Percentiles rank a stretch among this genome's conserved stretches.
Conservation (phyloP, 2,329 filamentous ascomycete species). For the Fusarium sarcochroum region DNA sequence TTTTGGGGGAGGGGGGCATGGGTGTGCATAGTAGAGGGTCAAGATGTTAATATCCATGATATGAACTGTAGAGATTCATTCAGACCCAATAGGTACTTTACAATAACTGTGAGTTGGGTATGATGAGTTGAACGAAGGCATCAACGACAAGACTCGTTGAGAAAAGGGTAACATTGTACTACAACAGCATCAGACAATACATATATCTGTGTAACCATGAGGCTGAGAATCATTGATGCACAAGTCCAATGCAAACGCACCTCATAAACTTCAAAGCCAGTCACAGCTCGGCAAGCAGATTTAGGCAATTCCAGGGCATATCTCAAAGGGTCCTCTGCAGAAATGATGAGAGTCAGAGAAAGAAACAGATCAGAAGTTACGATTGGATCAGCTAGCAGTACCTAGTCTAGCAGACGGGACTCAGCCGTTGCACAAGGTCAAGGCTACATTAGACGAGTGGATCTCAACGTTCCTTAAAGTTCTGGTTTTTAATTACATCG, state of each 20-base stretch:
- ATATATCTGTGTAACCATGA: slow-evolving; percentile 24
- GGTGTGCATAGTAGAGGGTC: slow-evolving; percentile 13
- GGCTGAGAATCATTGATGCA: slow-evolving; percentile 37
- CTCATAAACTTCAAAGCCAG: not conserved
- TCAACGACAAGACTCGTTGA: slow-evolving; percentile 7
- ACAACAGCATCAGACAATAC: slow-evolving; percentile 24
- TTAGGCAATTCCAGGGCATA: slow-evolving; percentile 20
- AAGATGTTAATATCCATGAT: too few relatives aligned
- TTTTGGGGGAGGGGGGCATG: slow-evolving; percentile 22
- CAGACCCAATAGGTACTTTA: too few relatives aligned
- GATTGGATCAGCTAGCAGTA: slow-evolving; percentile 37
- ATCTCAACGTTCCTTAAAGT: slow-evolving; percentile 41
- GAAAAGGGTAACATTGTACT: slow-evolving; percentile 11
- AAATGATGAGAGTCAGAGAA: slow-evolving; percentile 38
- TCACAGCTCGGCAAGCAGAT: slow-evolving; percentile 27
- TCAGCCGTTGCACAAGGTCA: slow-evolving; percentile 40
- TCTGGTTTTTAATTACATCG: slow-evolving; percentile 49
- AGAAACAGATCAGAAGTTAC: slow-evolving; percentile 26
- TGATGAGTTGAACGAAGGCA: slow-evolving; percentile 1
- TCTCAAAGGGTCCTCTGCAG: slow-evolving; percentile 7
- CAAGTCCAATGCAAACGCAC: not conserved
- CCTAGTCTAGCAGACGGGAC: slow-evolving; percentile 30
- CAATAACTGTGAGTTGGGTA: not conserved
- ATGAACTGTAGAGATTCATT: too few relatives aligned
- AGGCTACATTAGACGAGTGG: slow-evolving; percentile 43